phyloP scores from a whole-genome alignment of 495 filamentous ascomycete species.

The Penicillium salamii region DNA sequence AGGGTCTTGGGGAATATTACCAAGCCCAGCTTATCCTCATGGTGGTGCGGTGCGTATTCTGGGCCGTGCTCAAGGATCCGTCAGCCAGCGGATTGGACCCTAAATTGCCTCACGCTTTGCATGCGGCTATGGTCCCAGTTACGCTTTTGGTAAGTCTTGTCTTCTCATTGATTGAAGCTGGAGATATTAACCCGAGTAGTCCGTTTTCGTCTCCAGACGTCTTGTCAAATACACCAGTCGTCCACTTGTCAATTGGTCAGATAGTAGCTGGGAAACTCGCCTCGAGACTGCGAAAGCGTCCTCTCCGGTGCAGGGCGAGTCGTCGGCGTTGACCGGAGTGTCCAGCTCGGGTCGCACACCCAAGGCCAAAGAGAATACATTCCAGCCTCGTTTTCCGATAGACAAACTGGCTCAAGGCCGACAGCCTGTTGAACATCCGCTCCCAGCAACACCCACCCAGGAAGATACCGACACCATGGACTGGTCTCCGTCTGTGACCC shows the following conservation, averaged over 20 bases:
- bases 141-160: constrained; percentile 51
- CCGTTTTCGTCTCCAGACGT: constrained; percentile 41
- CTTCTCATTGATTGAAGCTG: background rate
- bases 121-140: constrained; percentile 55
- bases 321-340: constrained; percentile 5
- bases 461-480: constrained; percentile 65
- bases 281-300: constrained; percentile 28
- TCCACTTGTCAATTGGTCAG: constrained; percentile 55
- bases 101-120: constrained; percentile 44
- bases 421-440: constrained; percentile 21
- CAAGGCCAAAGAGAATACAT: constrained; percentile 16
- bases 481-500: constrained; percentile 68
- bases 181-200: constrained; percentile 25
- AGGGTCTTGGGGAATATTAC: constrained; percentile 67
- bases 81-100: constrained; percentile 41
- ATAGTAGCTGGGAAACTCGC: constrained; percentile 35
- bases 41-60: constrained; percentile 53
- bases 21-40: constrained; percentile 62
- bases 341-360: constrained; percentile 16
- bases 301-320: constrained; percentile 13
- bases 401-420: constrained; percentile 35
- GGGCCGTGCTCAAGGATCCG: constrained; percentile 48
- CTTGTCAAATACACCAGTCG: constrained; percentile 51
- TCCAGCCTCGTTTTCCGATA: constrained; percentile 37
- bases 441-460: constrained; percentile 35